Percentiles rank a stretch among this genome's conserved stretches.
Evolutionary conservation across 2,329 filamentous ascomycete genomes (phyloP).

Genomic region (Epichloe glyceriae): DNA sequence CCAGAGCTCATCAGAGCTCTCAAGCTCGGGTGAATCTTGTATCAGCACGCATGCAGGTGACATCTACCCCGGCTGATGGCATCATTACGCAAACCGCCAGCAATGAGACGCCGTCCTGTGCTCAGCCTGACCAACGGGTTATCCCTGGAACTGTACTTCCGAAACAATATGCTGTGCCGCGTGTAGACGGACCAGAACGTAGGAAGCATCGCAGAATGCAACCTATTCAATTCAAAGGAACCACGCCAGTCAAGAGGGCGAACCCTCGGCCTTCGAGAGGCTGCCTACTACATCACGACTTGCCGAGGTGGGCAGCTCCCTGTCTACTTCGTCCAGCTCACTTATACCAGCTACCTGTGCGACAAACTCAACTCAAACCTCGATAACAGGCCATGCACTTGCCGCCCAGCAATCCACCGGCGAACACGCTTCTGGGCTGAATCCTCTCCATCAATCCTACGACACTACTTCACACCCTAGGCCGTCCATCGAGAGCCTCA

Average conservation of each 20-base stretch:
- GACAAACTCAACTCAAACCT: slow-evolving; percentile 1
- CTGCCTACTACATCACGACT: slow-evolving; percentile 13
- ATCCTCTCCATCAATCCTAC: not conserved
- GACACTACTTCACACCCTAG: not conserved
- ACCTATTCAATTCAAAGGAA: slow-evolving; percentile 11
- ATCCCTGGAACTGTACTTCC: slow-evolving; percentile 10
- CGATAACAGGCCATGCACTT: not conserved
- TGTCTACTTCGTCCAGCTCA: slow-evolving; percentile 17
- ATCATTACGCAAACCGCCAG: slow-evolving; percentile 6
- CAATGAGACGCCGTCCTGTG: slow-evolving; percentile 20
- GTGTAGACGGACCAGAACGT: not conserved
- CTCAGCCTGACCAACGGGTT: slow-evolving; percentile 15
- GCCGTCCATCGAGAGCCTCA: not conserved
- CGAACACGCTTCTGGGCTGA: not conserved
- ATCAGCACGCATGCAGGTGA: slow-evolving; percentile 9
- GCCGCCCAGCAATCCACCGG: not conserved
- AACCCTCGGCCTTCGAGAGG: slow-evolving; percentile 1
- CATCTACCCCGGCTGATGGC: slow-evolving; percentile 6
- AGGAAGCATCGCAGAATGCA: slow-evolving; percentile 14
- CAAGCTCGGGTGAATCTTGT: slow-evolving; percentile 14
- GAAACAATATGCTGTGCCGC: not conserved
- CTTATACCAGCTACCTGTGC: slow-evolving; percentile 15
- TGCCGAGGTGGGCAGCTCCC: slow-evolving; percentile 12
- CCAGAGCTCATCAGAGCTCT: slow-evolving; percentile 13
- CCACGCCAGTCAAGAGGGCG: slow-evolving; percentile 2